Base-by-base conservation (phyloP, 2,329 filamentous ascomycete genomes). In the Aaosphaeria pasadenensis region DNA sequence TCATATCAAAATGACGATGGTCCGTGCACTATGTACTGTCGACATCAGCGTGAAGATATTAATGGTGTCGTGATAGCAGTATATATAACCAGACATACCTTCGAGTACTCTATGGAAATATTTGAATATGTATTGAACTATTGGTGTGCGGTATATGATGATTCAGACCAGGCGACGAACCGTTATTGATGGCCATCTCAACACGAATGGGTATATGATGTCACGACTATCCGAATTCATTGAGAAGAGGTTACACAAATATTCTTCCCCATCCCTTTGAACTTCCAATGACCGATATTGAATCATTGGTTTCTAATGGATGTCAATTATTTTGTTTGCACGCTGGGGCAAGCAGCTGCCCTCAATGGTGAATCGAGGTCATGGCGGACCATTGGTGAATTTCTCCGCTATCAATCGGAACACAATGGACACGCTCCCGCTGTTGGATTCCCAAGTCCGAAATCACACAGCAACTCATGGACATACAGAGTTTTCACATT, bases 301-400 rank as follows among this genome's bases (percentile, higher is more conserved):
- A 24, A 24, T 2, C 17, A 24, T 36, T 4, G 13, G 9, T 40
- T 17, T 40, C 24, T 7, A 40, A 66, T 67, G 64, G 55, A 59
- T 24, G 54, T 56, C 43, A 83, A 78, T 49, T 84, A 85, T 62
- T 85, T 85, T 57, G 77, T 77, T 4, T 85, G 82, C 61, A 84
- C 81, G 0, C 71, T 86, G 2, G 82, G 80, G 1, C 74, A 85
- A 59, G 80, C 81, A 7, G 67, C 71, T 1, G 51, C 53, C 1
- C 53, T 77, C 13, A 72, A 68, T 13, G 50, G 59, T 3, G 52
- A 59, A 7, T 57, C 62, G 6, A 70, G 69, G 30, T 62, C 64
- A 1, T 77, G 74, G 54, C 56, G 66, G 3, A 80, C 74, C 0
- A 73, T 84, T 47, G 71, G 74, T 45, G 64, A 76, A 0, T 72